Base-by-base conservation (phyloP, 2,329 filamentous ascomycete genomes). In the Cladophialophora chaetospira region DNA sequence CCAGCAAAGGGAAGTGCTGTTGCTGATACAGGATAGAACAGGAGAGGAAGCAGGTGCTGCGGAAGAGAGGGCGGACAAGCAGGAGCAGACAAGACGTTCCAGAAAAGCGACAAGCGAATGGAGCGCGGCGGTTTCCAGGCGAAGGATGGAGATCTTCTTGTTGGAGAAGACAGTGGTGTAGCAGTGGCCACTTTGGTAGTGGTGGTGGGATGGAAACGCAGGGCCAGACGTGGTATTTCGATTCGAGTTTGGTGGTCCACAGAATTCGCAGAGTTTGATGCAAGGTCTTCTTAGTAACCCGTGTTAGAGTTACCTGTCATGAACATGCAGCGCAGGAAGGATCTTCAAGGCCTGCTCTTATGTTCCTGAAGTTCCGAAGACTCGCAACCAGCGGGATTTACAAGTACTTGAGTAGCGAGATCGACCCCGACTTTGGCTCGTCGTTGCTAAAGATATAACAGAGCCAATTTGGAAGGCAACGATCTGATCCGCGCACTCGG, bases 1-100 rank as follows among this genome's bases (percentile, higher is more conserved):
- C 46, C 53, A 28, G 49, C 50, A 43, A 54, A 53, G 57, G 48
- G 13, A 53, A 51, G n/a, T 49, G 57, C 26, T 57, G 50, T 26
- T 53, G 40, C 26, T 17, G 25, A 17, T 36, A 33, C 19, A 28
- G 25, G 25, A 26, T 33, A 29, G 17, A 15, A 36, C 8, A 28
- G 25, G 31, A 26, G 47, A 40, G n/a, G n/a, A 13, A 44, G 42
- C 10, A 28, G 4, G 42, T 44, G 23, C 13, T 25, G 42, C n/a
- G 31, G 33, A 10, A 31, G 43, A 31, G 42, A 26, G 43, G 21
- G 49, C 35, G 48, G 55, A 43, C 28, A 43, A 38, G 42, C 3
- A 10, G 42, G 38, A 28, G 13, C 38, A 36, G 53, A 13, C 19
- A 33, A 35, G 15, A 19, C 23, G 36, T 35, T 33, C 33, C 29